Base-by-base conservation (phyloP, 2,329 filamentous ascomycete species). In the Exophiala lecanii-corni region DNA sequence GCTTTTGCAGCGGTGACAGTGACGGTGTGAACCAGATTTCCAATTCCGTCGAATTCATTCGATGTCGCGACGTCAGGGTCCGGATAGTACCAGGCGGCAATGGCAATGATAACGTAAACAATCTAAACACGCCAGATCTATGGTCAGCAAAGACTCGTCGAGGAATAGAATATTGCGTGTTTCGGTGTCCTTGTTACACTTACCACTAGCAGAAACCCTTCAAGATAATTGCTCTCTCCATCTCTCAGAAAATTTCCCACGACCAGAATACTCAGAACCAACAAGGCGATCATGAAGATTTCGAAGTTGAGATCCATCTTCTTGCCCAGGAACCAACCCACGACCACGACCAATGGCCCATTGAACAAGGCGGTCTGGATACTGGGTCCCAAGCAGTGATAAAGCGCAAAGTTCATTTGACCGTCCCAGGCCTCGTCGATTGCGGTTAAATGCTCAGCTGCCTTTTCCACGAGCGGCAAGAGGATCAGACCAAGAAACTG, bases 331-430 rank as follows among this genome's bases (percentile, higher is more conserved):
- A 84, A 82, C 89, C 89, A 96, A 33, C 84, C 86, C 36, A 94
- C 83, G 26, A 95, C 73, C 23, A 94, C 80, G 5, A 87, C 81
- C 3, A 95, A 74, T 0, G 89, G 89, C 0, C 82, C 87, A 61
- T 94, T 95, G 59, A 95, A 80, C 21, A 95, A 75, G 1, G 89
- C 87, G 0, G 89, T 96, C 66, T 95, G 89, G 45, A 95, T 83
- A 1, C 86, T 91, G 2, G 88, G 82, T 35, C 87, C 88, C 31
- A 95, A 79, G 40, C 92, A 86, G 62, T 95, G 88, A 33, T 86
- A 84, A 18, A 92, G 74, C 0, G 87, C 86, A 63, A 89, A 82
- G 68, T 92, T 92, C 68, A 57, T 57, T 60, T 84, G 81, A 60
- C 86, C 79, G 56, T 87, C 84, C 73, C 81, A 91, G 17, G 87